phyloP scores from a whole-genome alignment of 371 early-diverging fungal species.

The Rhizopus sp. region DNA sequence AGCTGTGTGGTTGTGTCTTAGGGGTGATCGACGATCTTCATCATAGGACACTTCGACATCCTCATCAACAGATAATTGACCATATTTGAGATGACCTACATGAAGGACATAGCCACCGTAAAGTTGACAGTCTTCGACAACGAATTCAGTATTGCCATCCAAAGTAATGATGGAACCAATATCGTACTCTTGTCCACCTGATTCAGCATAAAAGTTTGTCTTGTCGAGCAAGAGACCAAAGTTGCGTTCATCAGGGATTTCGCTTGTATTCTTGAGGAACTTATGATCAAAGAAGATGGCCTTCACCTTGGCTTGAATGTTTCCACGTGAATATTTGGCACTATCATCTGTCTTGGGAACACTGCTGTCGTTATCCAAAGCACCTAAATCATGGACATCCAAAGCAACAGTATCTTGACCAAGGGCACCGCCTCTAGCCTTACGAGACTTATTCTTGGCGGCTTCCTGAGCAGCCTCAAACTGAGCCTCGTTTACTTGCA shows the following conservation, averaged over 20 bases:
- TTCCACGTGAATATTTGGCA: constrained; percentile 82
- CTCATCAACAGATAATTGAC: constrained; percentile 69
- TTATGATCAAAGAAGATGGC: constrained; percentile 70
- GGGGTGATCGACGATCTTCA: constrained; percentile 84
- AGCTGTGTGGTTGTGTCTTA: constrained; percentile 97
- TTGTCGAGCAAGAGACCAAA: constrained; percentile 95
- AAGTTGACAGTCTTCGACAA: constrained; percentile 95
- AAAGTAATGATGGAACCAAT: constrained; percentile 87
- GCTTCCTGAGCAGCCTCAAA: constrained; percentile 83
- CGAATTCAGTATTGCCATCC: constrained; percentile 85
- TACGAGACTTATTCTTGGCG: constrained; percentile 83
- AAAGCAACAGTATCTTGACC: constrained; percentile 71
- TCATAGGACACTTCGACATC: constrained; percentile 84
- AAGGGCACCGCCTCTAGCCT: constrained; percentile 60
- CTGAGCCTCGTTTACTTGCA: constrained; percentile 85
- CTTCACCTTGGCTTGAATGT: constrained; percentile 71
- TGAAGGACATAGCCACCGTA: constrained; percentile 97
- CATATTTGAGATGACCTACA: constrained; percentile 92
- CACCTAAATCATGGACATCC: constrained; percentile 91
- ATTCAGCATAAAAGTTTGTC: constrained; percentile 99
- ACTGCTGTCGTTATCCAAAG: constrained; percentile 71
- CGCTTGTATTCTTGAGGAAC: constrained; percentile 49
- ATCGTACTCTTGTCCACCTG: constrained; percentile 99
- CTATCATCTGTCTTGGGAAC: constrained; percentile 91
- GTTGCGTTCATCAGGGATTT: constrained; percentile 53